Percentiles rank a stretch among this genome's conserved stretches.
These are phyloP conservation scores for Aureobasidium sp. DNA, from an alignment of 2,329 filamentous ascomycete species.

Conservation along the genomic window DNA sequence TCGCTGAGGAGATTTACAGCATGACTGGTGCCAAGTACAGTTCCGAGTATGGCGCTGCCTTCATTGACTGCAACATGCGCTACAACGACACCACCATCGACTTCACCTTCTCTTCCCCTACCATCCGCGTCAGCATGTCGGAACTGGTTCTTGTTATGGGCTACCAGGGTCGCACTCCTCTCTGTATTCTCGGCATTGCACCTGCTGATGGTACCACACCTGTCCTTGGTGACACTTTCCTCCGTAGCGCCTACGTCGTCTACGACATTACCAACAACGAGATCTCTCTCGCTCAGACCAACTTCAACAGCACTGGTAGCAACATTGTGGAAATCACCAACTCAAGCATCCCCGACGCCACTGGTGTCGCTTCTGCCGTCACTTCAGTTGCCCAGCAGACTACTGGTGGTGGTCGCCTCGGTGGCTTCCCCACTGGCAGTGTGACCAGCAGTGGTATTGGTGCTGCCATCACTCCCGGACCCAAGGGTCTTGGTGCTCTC, in stretches of 20 bases:
- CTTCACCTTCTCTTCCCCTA: conserved; percentile 48
- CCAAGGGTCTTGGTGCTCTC: conserved; percentile 19
- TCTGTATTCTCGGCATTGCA: conserved; percentile 43
- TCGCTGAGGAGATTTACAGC: conserved; percentile 40
- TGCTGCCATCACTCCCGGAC: conserved; percentile 19
- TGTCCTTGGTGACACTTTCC: conserved; percentile 54
- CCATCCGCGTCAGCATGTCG: conserved; percentile 45
- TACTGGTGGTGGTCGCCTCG: conserved; percentile 34
- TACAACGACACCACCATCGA: conserved; percentile 42
- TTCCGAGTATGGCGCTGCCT: conserved; percentile 34
- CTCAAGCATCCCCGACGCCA: conserved; percentile 44
- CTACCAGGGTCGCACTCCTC: conserved; percentile 27
- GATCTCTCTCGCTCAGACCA: conserved; percentile 52
- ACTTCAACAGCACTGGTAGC: conserved; percentile 47
- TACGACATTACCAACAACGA: conserved; percentile 53
- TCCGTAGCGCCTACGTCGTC: conserved; percentile 54
- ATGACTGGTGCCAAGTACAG: conserved; percentile 34
- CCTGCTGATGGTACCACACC: conserved; percentile 39
- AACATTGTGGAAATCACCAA: conserved; percentile 47
- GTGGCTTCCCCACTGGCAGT: conserved; percentile 10
- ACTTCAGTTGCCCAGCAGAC: conserved; percentile 36
- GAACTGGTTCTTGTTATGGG: conserved; percentile 48
- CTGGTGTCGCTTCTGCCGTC: conserved; percentile 41
- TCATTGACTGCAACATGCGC: conserved; percentile 45
- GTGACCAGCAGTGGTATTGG: conserved; percentile 6